Conservation (phyloP, 352 stramenopile species). For the Phytophthora multivora region DNA sequence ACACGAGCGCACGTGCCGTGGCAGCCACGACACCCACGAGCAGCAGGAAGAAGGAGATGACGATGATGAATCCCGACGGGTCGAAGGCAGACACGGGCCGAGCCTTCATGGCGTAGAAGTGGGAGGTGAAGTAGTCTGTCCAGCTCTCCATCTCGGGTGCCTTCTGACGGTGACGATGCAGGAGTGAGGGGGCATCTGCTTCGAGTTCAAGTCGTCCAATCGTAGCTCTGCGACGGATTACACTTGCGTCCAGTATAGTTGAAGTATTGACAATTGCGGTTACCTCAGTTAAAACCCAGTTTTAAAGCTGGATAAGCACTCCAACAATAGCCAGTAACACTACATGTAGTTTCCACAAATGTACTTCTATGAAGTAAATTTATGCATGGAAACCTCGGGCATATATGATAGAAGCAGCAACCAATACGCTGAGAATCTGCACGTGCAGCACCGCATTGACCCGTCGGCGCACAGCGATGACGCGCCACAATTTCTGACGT, state of each 20-base stretch:
- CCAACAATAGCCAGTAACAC: conserved; percentile 2
- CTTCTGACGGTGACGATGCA: conserved; percentile 9
- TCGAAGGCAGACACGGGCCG: conserved; percentile 84
- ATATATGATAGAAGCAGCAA: background rate
- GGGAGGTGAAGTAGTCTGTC: conserved; percentile 74
- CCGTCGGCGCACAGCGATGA: conserved; percentile 3
- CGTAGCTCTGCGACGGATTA: background rate
- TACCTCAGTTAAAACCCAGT: conserved; percentile 2
- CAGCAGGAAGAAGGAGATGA: conserved; percentile 71
- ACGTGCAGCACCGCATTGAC: conserved; percentile 4
- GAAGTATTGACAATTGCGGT: conserved; percentile 1
- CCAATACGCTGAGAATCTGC: background rate
- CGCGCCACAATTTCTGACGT: background rate
- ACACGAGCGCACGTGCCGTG: conserved; percentile 49
- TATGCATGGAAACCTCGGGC: background rate
- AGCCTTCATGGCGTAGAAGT: conserved; percentile 88
- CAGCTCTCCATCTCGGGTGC: conserved; percentile 58
- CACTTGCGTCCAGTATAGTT: conserved; percentile 20
- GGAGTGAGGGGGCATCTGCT: conserved; percentile 15
- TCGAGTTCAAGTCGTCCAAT: conserved; percentile 26
- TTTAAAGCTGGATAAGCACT: background rate
- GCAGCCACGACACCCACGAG: conserved; percentile 66
- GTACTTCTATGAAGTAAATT: background rate
- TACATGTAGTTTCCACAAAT: background rate
- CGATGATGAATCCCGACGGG: conserved; percentile 85